Conservation (phyloP, 768 basidiomycete genomes). For the Termitomyces heimii region DNA sequence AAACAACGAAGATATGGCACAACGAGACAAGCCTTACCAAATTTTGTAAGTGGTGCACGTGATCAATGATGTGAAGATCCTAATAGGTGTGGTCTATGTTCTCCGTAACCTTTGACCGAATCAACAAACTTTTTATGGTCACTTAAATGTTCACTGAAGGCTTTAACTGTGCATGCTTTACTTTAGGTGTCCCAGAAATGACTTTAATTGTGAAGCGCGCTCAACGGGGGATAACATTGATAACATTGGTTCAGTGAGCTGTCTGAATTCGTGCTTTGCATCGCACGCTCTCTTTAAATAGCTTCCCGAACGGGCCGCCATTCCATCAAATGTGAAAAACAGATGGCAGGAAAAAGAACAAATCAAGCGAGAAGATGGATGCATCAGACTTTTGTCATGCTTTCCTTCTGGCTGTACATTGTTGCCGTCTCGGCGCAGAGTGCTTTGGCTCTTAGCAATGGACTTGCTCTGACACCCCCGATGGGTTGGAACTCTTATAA, state of each 20-base stretch:
- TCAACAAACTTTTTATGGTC: not conserved
- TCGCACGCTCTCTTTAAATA: conserved; percentile 2
- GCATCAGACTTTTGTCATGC: conserved; percentile 2
- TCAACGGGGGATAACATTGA: too few relatives aligned
- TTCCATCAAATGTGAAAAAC: not conserved
- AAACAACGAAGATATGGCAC: not conserved
- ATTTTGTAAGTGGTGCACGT: conserved; percentile 3
- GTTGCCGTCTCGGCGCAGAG: conserved; percentile 10
- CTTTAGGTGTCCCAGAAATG: not conserved
- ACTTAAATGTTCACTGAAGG: not conserved
- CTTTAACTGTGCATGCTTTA: not conserved
- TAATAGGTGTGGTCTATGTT: too few relatives aligned
- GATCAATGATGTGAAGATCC: conserved; percentile 10
- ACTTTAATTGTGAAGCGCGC: not conserved
- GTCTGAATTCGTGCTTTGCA: not conserved
- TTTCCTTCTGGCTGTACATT: conserved; percentile 4
- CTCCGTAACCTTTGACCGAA: too few relatives aligned
- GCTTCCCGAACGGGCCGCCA: conserved; percentile 7
- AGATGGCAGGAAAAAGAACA: not conserved
- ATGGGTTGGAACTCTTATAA: conserved; percentile 50
- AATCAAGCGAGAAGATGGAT: not conserved
- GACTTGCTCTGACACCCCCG: conserved; percentile 34
- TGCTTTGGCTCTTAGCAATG: conserved; percentile 28
- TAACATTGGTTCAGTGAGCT: not conserved
- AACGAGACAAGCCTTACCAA: not conserved